Evolutionary conservation across 192 early-diverging fungal genomes (phyloP), one percentile per base, ranked within the genome.

Genomic region (Coemansia nantahalensis): DNA sequence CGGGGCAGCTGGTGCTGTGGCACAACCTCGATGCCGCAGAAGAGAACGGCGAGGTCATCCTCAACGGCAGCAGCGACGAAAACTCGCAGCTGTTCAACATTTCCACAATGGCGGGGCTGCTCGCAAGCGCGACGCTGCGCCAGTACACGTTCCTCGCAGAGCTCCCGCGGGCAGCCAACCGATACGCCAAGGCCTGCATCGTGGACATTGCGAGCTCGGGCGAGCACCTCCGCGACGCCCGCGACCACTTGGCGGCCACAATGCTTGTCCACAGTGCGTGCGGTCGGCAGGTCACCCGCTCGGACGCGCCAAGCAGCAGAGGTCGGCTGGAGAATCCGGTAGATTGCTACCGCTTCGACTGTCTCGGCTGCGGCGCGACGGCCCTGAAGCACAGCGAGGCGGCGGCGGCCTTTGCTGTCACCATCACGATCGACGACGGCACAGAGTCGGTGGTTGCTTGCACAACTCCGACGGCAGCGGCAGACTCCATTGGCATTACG

Each of bases 1-100:
- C 63, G 9, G 75, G 75, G 12, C 63, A 78, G 45, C 52, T 65
- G 21, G 59, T 78, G 5, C 56, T 78, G 39, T 28, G 64, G 52
- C 30, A 47, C 44, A 46, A 28, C 16, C 18, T 71, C 17, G 63
- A 74, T 8, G 56, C 62, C 5, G 26, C 46, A 23, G 51, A 54
- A 9, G 63, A 61, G 31, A 35, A 60, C 14, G 63, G 62, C 33
- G 54, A 44, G 14, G 57, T 74, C 24, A 37, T 66, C 10, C 54
- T 74, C 32, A 74, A 54, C 17, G 63, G 63, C 44, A 56, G 70
- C 42, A 16, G 14, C 16, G 70, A 61, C 8, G 50, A 59, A 8
- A 24, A 35, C 24, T 44, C 63, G n/a, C 9, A 3, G 8, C 18
- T 66, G 5, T 54, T 44, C 51, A 62, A 62, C 46, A 36, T 74